A percentile compares a stretch with the other conserved stretches of the same genome.
Evolutionary conservation across 768 basidiomycete species (phyloP).

Genomic region (Tylopilus cervinicoccineus): DNA sequence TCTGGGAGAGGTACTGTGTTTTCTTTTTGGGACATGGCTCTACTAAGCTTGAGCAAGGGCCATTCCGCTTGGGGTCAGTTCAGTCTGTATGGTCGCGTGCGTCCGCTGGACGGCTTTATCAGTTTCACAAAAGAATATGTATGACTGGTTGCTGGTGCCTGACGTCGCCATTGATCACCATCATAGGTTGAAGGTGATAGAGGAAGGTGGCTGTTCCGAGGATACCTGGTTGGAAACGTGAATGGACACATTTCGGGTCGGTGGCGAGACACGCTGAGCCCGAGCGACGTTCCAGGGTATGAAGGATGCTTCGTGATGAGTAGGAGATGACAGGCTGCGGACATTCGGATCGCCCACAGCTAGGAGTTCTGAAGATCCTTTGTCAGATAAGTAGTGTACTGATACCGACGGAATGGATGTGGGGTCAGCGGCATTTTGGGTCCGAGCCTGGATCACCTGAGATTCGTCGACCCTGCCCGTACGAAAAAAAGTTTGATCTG

Average conservation of each 20-base stretch:
- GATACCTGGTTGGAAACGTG: constrained; percentile 68
- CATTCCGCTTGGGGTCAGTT: constrained; percentile 94
- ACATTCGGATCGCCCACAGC: background rate
- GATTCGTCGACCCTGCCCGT: background rate
- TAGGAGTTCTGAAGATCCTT: background rate
- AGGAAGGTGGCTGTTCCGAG: constrained; percentile 83
- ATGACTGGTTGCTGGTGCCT: constrained; percentile 18
- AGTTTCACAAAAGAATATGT: constrained; percentile 86
- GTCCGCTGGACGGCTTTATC: constrained; percentile 77
- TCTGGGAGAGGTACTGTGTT: constrained; percentile 58
- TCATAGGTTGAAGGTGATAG: constrained; percentile 62
- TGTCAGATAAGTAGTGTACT: background rate
- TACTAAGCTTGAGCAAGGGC: constrained; percentile 45
- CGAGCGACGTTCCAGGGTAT: constrained; percentile 60
- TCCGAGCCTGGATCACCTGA: background rate
- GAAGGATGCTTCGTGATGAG: constrained; percentile 85
- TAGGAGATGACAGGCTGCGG: constrained; percentile 37
- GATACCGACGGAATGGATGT: background rate
- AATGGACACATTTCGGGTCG: constrained; percentile 75
- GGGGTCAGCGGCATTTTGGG: background rate
- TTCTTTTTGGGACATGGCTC: background rate
- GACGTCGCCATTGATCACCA: background rate
- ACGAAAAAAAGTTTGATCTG: background rate
- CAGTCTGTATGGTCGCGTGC: constrained; percentile 71
- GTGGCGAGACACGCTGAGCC: constrained; percentile 83